Conservation (phyloP, 2,329 filamentous ascomycete species). For the Fusarium bactridioides region DNA sequence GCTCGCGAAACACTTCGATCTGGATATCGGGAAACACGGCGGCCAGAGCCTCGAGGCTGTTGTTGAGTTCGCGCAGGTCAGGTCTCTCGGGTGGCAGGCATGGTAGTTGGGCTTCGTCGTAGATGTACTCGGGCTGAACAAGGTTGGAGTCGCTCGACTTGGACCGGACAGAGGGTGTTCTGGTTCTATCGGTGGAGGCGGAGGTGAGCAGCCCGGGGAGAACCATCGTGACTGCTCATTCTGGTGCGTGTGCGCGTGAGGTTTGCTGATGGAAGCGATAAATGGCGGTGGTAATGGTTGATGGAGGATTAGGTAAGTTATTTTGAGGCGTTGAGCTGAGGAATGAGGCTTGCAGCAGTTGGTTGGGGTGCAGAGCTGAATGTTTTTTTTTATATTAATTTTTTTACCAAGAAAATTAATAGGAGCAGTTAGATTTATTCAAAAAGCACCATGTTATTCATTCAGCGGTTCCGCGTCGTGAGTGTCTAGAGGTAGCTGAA, state of each 20-base stretch:
- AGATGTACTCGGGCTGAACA: constrained; percentile 57
- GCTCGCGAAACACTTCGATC: constrained; percentile 82
- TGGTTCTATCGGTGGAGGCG: constrained; percentile 51
- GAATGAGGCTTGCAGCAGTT: constrained; percentile 7
- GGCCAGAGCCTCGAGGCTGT: constrained; percentile 71
- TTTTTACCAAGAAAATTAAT: neutral
- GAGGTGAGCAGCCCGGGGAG: constrained; percentile 58
- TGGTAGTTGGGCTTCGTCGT: constrained; percentile 63
- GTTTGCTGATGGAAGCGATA: neutral
- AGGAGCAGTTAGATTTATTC: too few species aligned
- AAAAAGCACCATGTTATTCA: neutral
- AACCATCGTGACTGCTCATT: constrained; percentile 57
- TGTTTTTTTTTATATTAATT: too few species aligned
- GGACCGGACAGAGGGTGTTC: constrained; percentile 45
- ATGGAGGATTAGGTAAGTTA: constrained; percentile 28
- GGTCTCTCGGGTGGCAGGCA: constrained; percentile 60
- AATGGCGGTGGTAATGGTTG: constrained; percentile 10
- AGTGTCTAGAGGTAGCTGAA: neutral
- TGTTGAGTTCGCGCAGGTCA: constrained; percentile 75
- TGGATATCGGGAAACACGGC: constrained; percentile 83
- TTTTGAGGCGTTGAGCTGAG: constrained; percentile 8
- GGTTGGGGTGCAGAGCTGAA: neutral
- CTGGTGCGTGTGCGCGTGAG: constrained; percentile 26
- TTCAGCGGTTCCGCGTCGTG: neutral
- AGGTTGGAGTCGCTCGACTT: constrained; percentile 44